Percentiles rank a stretch among this genome's conserved stretches.
These are phyloP conservation scores for Gymnopilus junonius DNA, from an alignment of 768 basidiomycete species.

Conservation along the genomic window DNA sequence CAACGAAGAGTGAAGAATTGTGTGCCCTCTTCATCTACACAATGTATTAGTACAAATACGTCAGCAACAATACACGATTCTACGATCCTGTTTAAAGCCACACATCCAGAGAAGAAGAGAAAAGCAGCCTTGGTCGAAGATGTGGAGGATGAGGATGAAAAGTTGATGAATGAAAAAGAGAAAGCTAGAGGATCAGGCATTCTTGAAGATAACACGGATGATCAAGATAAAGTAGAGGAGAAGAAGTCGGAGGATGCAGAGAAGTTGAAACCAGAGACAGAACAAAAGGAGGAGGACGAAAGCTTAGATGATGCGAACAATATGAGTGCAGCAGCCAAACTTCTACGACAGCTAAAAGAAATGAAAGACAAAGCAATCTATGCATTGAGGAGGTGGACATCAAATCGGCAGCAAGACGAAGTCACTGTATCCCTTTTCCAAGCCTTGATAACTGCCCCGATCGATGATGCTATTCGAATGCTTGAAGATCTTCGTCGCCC, in stretches of 20 bases:
- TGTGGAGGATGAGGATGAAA: conserved; percentile 3
- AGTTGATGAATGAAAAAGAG: background rate
- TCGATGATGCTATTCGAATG: background rate
- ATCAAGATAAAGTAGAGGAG: no score
- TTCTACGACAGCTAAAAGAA: background rate
- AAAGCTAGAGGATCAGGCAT: background rate
- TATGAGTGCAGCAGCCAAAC: background rate
- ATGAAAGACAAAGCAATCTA: background rate
- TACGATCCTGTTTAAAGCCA: background rate
- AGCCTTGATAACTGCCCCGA: conserved; percentile 4
- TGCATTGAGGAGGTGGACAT: background rate
- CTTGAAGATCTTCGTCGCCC: background rate
- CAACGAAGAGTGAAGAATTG: conserved; percentile 1
- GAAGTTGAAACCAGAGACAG: background rate
- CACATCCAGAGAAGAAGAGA: background rate
- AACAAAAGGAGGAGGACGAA: background rate
- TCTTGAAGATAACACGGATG: background rate
- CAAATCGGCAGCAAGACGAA: background rate
- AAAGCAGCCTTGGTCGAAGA: background rate
- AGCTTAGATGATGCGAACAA: no score
- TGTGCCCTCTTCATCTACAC: conserved; percentile 4
- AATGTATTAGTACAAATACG: background rate
- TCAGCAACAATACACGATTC: background rate
- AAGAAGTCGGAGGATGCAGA: no score
- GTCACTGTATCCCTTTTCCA: conserved; percentile 1